Conservation (phyloP, 31 red algal species). For the Odonthalia washingtoniensis region DNA sequence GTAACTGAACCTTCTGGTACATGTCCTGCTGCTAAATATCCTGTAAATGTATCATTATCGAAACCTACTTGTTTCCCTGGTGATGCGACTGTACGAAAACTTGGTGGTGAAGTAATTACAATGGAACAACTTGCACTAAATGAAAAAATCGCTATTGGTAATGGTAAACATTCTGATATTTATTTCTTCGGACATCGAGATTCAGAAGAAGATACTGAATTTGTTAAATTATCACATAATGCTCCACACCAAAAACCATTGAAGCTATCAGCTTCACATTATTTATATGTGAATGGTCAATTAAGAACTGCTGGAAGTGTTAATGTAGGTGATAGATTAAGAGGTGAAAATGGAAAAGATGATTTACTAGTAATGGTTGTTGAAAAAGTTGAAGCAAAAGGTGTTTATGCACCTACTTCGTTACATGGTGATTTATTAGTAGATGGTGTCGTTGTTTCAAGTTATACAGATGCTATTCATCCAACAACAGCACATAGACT, state of each 20-base stretch:
- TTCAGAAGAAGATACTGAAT: conserved; percentile 31
- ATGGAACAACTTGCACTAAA: conserved; percentile 60
- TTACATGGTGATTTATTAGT: conserved; percentile 71
- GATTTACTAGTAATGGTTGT: conserved; percentile 37
- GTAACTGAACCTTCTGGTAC: conserved; percentile 33
- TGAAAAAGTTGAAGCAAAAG: conserved; percentile 11
- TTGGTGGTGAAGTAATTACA: conserved; percentile 38
- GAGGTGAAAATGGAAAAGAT: conserved; percentile 61
- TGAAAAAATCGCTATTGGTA: conserved; percentile 65
- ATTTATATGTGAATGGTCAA: conserved; percentile 79
- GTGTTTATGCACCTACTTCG: conserved; percentile 66
- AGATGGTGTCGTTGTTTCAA: conserved; percentile 71
- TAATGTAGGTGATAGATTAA: conserved; percentile 47
- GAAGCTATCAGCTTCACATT: conserved; percentile 64
- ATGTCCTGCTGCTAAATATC: conserved; percentile 15
- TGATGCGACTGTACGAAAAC: conserved; percentile 51
- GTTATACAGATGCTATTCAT: conserved; percentile 66
- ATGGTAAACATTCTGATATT: conserved; percentile 63
- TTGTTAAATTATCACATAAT: conserved; percentile 46
- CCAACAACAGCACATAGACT: conserved; percentile 56
- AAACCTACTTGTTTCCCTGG: conserved; percentile 71
- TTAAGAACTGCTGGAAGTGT: conserved; percentile 62
- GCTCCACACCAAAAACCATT: conserved; percentile 38
- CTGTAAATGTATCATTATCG: conserved; percentile 16
- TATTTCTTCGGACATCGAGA: conserved; percentile 74